Conservation (phyloP, 129 eudicot species). For the Cynara cardunculus region DNA sequence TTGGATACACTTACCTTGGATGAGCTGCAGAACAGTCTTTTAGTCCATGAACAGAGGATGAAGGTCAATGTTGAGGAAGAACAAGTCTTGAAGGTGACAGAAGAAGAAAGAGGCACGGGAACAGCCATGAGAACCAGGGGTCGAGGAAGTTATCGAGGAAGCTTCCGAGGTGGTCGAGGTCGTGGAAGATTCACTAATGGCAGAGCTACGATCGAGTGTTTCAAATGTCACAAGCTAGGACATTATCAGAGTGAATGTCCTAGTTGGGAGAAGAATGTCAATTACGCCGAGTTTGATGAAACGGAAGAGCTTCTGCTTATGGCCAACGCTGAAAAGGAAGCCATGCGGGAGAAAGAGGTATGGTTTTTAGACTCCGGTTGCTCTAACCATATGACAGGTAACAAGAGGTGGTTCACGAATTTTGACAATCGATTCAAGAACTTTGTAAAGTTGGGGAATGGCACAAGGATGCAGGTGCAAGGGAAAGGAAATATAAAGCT, state of each 20-base stretch:
- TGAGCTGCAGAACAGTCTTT: too few relatives aligned
- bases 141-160: not conserved
- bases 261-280: not conserved
- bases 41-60: not conserved
- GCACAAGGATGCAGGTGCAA: not conserved
- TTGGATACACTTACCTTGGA: too few relatives aligned
- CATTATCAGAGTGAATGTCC: too few relatives aligned
- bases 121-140: not conserved
- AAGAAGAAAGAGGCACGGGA: not conserved
- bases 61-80: not conserved
- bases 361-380: not conserved
- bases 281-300: not conserved
- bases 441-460: not conserved
- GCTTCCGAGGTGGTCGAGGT: slow-evolving; percentile 13
- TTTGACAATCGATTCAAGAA: not conserved
- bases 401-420: not conserved
- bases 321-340: not conserved
- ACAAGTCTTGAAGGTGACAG: not conserved
- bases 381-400: not conserved
- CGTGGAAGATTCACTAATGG: not conserved
- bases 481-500: not conserved
- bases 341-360: not conserved
- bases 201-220: slow-evolving; percentile 1
- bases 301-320: not conserved
- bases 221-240: slow-evolving; percentile 7